These are phyloP conservation scores for Wickerhamomyces chambardii DNA, from an alignment of 805 yeast genomes.

Conservation along the genomic window DNA sequence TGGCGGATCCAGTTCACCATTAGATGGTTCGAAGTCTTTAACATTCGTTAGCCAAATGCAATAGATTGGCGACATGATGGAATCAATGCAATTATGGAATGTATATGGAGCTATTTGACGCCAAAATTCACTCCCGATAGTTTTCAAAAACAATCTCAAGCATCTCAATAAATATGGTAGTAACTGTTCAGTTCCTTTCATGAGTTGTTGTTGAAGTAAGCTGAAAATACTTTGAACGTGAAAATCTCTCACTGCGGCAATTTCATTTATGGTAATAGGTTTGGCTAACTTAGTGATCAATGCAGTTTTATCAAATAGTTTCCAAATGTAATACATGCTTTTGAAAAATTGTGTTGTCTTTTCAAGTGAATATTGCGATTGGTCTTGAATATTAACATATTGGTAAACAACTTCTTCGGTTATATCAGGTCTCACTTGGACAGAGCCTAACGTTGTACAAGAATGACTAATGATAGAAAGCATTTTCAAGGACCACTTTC, in stretches of 20 bases:
- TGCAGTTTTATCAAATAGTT: conserved; percentile 23
- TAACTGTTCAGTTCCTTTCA: conserved; percentile 39
- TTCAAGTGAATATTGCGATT: conserved; percentile 32
- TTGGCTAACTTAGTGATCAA: conserved; percentile 19
- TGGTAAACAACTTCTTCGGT: conserved; percentile 49
- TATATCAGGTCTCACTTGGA: conserved; percentile 24
- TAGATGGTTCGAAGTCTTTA: conserved; percentile 16
- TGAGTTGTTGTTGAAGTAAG: conserved; percentile 40
- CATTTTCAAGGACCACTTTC: conserved; percentile 36
- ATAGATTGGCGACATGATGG: conserved; percentile 44
- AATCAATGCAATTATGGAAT: conserved; percentile 48
- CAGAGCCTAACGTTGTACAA: conserved; percentile 12
- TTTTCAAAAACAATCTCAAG: conserved; percentile 32
- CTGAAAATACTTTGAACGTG: conserved; percentile 25
- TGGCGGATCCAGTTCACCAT: conserved; percentile 19
- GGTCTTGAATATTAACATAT: conserved; percentile 43
- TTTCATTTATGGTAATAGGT: conserved; percentile 16
- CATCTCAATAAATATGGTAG: conserved; percentile 38
- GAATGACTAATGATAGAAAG: conserved; percentile 12
- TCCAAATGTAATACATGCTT: conserved; percentile 25
- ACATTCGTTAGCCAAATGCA: conserved; percentile 23
- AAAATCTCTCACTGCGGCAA: conserved; percentile 15
- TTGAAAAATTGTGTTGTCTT: conserved; percentile 41
- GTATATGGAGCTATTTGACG: conserved; percentile 39
- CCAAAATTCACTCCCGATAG: conserved; percentile 46